These are phyloP conservation scores for Taxillus chinensis DNA, from an alignment of 164 flowering plant genomes.

Conservation along the genomic window DNA sequence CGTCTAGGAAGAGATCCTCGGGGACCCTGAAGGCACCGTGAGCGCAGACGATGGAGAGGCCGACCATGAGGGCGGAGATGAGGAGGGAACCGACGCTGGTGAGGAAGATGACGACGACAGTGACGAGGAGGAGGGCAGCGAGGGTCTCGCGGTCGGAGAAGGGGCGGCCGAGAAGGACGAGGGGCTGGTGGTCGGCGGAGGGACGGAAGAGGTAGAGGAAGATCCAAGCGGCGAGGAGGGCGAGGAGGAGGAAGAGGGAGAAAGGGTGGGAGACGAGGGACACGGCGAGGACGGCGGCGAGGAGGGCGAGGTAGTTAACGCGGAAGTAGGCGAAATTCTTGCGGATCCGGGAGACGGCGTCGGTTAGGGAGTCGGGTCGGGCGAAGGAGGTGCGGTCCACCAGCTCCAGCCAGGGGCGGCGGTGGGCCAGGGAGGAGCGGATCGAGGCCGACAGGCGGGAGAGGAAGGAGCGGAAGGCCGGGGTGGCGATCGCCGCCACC, in stretches of 20 bases:
- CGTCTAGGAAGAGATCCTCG: slow-evolving; percentile 52
- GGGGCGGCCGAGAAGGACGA: slow-evolving; percentile 41
- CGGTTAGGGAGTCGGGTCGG: slow-evolving; percentile 37
- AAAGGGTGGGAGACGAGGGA: slow-evolving; percentile 48
- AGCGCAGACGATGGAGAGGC: slow-evolving; percentile 35
- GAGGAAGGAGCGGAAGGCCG: slow-evolving; percentile 38
- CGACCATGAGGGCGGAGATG: slow-evolving; percentile 39
- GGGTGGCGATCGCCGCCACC: slow-evolving; percentile 23
- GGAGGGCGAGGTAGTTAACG: slow-evolving; percentile 35
- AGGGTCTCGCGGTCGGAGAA: slow-evolving; percentile 43
- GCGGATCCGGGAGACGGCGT: slow-evolving; percentile 42
- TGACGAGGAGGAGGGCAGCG: slow-evolving; percentile 23
- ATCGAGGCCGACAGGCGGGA: slow-evolving; percentile 26
- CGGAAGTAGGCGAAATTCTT: slow-evolving; percentile 44
- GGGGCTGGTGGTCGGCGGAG: slow-evolving; percentile 33
- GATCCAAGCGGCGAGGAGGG: slow-evolving; percentile 42
- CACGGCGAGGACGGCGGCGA: slow-evolving; percentile 34
- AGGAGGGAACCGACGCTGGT: slow-evolving; percentile 54
- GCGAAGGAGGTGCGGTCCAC: slow-evolving; percentile 34
- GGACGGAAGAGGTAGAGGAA: slow-evolving; percentile 53
- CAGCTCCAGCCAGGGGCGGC: slow-evolving; percentile 55
- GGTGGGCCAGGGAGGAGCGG: slow-evolving; percentile 35
- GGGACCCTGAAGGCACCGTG: slow-evolving; percentile 66
- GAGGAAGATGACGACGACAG: slow-evolving; percentile 38
- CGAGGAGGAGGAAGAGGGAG: slow-evolving; percentile 39